phyloP scores from a whole-genome alignment of 257 asterid genomes.

The Anisodus tanguticus region DNA sequence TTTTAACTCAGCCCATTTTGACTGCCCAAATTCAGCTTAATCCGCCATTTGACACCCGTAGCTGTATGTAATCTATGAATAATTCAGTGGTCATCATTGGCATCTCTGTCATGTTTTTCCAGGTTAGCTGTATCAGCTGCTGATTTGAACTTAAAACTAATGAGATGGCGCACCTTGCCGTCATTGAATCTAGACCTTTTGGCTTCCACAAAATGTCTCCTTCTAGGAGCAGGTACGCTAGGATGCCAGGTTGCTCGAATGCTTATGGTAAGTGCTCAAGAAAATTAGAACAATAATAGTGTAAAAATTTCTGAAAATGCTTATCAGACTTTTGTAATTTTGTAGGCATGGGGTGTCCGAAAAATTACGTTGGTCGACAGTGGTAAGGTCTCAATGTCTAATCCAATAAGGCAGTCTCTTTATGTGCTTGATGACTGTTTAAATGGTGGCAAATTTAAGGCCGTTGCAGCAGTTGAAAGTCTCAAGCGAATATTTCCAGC shows the following conservation, averaged over 20 bases:
- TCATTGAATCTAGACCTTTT: slow-evolving; percentile 66
- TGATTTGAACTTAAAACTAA: slow-evolving; percentile 92
- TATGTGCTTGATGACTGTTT: slow-evolving; percentile 84
- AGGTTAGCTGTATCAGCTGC: slow-evolving; percentile 92
- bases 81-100: slow-evolving; percentile 28
- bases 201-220: slow-evolving; percentile 77
- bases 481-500: slow-evolving; percentile 82
- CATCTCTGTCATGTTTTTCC: slow-evolving; percentile 39
- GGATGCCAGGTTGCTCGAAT: slow-evolving; percentile 98
- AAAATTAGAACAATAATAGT: background rate
- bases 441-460: slow-evolving; percentile 92
- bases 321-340: background rate
- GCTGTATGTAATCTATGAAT: slow-evolving; percentile 13
- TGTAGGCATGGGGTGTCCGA: slow-evolving; percentile 96
- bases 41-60: no score
- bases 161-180: slow-evolving; percentile 98
- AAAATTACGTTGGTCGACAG: slow-evolving; percentile 85
- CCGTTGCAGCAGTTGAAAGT: slow-evolving; percentile 81
- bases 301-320: background rate
- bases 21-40: no score
- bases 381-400: slow-evolving; percentile 95
- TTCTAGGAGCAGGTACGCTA: slow-evolving; percentile 96
- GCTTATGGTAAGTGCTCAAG: slow-evolving; percentile 77
- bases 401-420: slow-evolving; percentile 92
- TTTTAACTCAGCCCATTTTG: no score